Percentiles rank a stretch among this genome's conserved stretches.
Evolutionary conservation across 305 asterid genomes (phyloP).

Genomic region (Fraxinus velutina): DNA sequence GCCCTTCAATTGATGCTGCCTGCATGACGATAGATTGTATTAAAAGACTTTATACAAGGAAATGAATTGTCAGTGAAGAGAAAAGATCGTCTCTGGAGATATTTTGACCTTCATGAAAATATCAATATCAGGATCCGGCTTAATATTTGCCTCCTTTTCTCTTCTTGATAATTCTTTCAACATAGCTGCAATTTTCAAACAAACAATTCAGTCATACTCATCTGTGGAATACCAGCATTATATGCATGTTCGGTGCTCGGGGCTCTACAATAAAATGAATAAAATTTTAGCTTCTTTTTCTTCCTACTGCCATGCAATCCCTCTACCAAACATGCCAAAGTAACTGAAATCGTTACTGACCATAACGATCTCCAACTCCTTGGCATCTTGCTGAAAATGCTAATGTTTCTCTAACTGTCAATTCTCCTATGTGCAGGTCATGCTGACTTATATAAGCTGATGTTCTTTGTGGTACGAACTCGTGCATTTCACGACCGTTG

Average conservation of each 20-base stretch:
- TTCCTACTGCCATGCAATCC: not conserved
- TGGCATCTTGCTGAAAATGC: constrained; percentile 95
- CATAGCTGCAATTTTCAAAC: constrained; percentile 50
- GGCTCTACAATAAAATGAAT: not conserved
- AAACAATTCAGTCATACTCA: not conserved
- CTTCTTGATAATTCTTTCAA: constrained; percentile 81
- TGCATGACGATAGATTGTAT: constrained; percentile 23
- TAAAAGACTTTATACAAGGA: not conserved
- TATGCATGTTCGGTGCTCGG: not conserved
- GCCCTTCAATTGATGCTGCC: constrained; percentile 85
- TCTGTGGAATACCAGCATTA: not conserved
- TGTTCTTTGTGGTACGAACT: constrained; percentile 81
- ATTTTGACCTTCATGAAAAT: constrained; percentile 82
- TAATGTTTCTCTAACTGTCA: constrained; percentile 88
- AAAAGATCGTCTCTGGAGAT: not conserved
- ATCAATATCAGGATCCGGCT: constrained; percentile 89
- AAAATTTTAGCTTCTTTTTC: not conserved
- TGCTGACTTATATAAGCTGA: constrained; percentile 89
- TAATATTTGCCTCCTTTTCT: constrained; percentile 84
- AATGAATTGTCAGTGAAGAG: not conserved
- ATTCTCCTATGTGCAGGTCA: constrained; percentile 86
- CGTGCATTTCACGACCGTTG: constrained; percentile 74
- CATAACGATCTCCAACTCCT: constrained; percentile 84
- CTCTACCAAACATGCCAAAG: not conserved
- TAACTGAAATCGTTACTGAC: constrained; percentile 32